Evolutionary conservation across 768 basidiomycete species (phyloP).

Genomic region (Epithele typhae): DNA sequence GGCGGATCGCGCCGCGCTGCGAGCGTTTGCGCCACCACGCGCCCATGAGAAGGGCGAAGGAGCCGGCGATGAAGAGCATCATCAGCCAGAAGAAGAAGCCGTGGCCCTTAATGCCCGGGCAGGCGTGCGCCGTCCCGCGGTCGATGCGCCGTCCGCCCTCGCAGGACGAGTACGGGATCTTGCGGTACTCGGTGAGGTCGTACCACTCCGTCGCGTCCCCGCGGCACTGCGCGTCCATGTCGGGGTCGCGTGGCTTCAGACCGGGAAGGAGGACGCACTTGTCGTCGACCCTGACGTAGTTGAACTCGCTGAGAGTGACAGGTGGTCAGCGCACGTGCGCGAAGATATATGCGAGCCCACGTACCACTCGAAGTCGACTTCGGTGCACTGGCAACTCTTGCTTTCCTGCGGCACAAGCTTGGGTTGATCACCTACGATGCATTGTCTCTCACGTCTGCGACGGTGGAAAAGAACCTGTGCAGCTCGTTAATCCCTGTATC

Average conservation of each 20-base stretch:
- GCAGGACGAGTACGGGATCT: constrained; percentile 87
- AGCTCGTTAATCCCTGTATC: not conserved
- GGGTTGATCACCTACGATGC: constrained; percentile 71
- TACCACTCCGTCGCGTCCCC: constrained; percentile 81
- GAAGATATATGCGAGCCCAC: constrained; percentile 18
- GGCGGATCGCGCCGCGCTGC: constrained; percentile 69
- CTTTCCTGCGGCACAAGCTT: constrained; percentile 52
- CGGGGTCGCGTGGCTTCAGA: constrained; percentile 54
- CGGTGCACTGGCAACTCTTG: constrained; percentile 67
- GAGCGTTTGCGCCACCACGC: constrained; percentile 52
- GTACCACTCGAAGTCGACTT: constrained; percentile 92
- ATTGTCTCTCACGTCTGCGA: constrained; percentile 71
- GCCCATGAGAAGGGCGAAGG: constrained; percentile 67
- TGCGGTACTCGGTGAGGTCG: constrained; percentile 86
- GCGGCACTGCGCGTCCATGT: constrained; percentile 51
- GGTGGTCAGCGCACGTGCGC: too few relatives aligned
- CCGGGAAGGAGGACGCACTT: constrained; percentile 78
- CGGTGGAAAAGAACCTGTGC: constrained; percentile 86
- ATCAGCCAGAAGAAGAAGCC: constrained; percentile 82
- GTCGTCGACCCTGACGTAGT: constrained; percentile 68
- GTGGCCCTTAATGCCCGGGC: constrained; percentile 77
- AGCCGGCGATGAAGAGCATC: constrained; percentile 72
- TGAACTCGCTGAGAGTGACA: constrained; percentile 73
- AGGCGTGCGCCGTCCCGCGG: constrained; percentile 65
- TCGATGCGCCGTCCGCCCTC: constrained; percentile 78